phyloP scores from a whole-genome alignment of 768 basidiomycete species.

The Leccinum imitatum region DNA sequence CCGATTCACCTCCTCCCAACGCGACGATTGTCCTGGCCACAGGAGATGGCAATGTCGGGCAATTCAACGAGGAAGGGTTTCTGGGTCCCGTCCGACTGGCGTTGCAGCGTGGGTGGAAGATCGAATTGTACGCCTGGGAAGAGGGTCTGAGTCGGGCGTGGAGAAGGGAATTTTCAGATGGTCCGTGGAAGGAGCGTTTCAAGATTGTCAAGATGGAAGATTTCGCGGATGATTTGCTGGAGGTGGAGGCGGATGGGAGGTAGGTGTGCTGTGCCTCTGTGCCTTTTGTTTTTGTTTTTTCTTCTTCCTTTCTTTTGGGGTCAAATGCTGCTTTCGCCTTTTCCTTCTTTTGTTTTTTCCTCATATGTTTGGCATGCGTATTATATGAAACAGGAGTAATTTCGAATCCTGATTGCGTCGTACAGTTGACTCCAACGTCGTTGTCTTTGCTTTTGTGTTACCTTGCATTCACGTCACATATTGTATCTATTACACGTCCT shows the following conservation, averaged over 20 bases:
- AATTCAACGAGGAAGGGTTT: conserved; percentile 94
- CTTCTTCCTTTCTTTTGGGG: not conserved
- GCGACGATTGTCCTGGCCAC: conserved; percentile 90
- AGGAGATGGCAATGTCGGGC: conserved; percentile 89
- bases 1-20: conserved; percentile 60
- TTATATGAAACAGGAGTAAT: not conserved
- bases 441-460: conserved; percentile 8
- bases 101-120: conserved; percentile 85
- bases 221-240: conserved; percentile 59
- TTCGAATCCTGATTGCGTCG: not conserved
- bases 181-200: conserved; percentile 43
- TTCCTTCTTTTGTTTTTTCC: not conserved
- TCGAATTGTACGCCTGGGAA: conserved; percentile 95
- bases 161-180: conserved; percentile 69
- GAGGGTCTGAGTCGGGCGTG: conserved; percentile 77
- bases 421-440: not conserved
- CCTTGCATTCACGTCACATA: conserved; percentile 4
- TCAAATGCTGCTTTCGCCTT: not conserved
- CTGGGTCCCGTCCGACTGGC: conserved; percentile 84
- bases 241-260: conserved; percentile 32
- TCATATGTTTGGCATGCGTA: not conserved
- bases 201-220: conserved; percentile 64
- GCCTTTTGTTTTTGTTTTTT: not conserved
- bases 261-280: conserved; percentile 6
- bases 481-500: conserved; percentile 11